Percentiles rank a stretch among this genome's conserved stretches.
Conservation (phyloP, 257 asterid species). For the Gentiana macrophylla region DNA sequence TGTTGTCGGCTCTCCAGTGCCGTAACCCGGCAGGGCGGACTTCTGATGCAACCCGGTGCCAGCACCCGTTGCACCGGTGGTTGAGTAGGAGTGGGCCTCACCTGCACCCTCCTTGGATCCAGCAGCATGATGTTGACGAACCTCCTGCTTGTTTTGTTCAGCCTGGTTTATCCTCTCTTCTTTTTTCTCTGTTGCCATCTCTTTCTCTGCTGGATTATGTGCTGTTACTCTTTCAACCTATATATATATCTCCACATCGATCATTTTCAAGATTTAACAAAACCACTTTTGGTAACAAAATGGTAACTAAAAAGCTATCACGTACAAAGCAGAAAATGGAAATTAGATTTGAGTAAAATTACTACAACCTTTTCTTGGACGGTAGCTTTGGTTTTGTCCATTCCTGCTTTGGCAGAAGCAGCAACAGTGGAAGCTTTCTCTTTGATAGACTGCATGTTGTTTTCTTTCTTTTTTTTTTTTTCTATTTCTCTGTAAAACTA, state of each 20-base stretch:
- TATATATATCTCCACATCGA: background rate
- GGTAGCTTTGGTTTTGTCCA: slow-evolving; percentile 58
- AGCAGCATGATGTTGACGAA: slow-evolving; percentile 26
- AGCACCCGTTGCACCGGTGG: slow-evolving; percentile 27
- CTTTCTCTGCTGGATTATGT: slow-evolving; percentile 31
- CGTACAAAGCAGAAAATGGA: no score
- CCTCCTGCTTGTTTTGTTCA: slow-evolving; percentile 38
- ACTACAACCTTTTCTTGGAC: slow-evolving; percentile 45
- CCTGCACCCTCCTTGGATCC: slow-evolving; percentile 13
- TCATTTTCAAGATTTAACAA: no score
- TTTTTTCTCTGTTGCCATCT: slow-evolving; percentile 43
- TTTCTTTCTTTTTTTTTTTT: background rate
- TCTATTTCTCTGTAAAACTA: no score
- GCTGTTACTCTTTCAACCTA: slow-evolving; percentile 48
- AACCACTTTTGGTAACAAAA: no score
- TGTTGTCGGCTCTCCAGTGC: slow-evolving; percentile 30
- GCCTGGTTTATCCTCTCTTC: slow-evolving; percentile 38
- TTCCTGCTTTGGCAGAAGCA: slow-evolving; percentile 67
- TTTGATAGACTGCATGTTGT: slow-evolving; percentile 45
- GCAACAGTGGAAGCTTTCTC: slow-evolving; percentile 51
- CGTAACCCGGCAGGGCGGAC: slow-evolving; percentile 48
- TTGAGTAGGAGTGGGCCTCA: slow-evolving; percentile 26
- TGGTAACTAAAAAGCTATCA: no score
- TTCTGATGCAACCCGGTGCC: slow-evolving; percentile 33
- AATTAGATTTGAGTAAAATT: background rate